phyloP scores from a whole-genome alignment of 139 green algal genomes.

The Chlamydomonas incerta region DNA sequence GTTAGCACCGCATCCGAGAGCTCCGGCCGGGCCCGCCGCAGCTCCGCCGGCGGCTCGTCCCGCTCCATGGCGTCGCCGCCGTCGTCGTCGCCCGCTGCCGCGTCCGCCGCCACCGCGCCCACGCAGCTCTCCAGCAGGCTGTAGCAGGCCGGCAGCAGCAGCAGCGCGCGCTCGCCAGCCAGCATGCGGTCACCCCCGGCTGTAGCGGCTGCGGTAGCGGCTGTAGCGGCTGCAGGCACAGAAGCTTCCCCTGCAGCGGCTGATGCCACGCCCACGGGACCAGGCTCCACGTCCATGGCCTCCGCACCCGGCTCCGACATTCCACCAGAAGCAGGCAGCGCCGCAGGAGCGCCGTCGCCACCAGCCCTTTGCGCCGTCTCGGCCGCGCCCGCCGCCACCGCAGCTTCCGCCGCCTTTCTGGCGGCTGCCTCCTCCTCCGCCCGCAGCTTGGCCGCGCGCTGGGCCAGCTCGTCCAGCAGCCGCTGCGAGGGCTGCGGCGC shows the following conservation, averaged over 20 bases:
- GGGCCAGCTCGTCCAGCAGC: slow-evolving; percentile 12
- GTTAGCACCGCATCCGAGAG: background rate
- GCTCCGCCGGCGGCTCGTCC: background rate
- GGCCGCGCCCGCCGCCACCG: background rate
- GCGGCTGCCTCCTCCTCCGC: slow-evolving; percentile 27
- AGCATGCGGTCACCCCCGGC: background rate
- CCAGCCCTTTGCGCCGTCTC: background rate
- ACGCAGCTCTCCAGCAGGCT: slow-evolving; percentile 62
- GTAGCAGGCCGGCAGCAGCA: slow-evolving; percentile 63
- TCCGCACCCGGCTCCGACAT: background rate
- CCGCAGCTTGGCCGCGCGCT: background rate
- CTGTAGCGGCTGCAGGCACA: background rate
- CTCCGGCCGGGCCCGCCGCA: background rate
- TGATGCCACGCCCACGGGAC: slow-evolving; percentile 15
- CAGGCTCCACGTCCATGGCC: slow-evolving; percentile 3
- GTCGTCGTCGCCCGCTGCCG: slow-evolving; percentile 33
- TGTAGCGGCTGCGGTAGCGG: background rate
- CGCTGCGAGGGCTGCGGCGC: slow-evolving; percentile 19
- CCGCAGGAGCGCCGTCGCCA: background rate
- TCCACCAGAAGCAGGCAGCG: background rate
- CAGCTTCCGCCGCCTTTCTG: background rate
- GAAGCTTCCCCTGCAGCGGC: slow-evolving; percentile 1
- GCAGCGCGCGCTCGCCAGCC: slow-evolving; percentile 53
- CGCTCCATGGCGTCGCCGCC: background rate
- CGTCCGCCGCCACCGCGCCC: slow-evolving; percentile 62